A percentile compares a stretch with the other conserved stretches of the same genome.
These are phyloP conservation scores for Aspergillus texensis DNA, from an alignment of 2,329 filamentous ascomycete species.

Conservation along the genomic window DNA sequence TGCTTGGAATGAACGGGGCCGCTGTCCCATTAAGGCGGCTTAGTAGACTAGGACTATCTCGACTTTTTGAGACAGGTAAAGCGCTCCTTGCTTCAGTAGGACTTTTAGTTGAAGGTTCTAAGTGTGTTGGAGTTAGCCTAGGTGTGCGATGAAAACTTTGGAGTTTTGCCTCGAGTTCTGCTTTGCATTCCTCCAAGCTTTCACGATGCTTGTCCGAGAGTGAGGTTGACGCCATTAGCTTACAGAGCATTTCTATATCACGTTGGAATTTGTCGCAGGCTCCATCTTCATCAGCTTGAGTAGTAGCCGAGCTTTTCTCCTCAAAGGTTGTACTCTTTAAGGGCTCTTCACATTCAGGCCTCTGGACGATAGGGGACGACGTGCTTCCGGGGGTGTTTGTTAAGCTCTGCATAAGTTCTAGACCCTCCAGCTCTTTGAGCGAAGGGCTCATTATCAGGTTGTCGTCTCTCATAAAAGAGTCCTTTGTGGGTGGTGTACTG, in stretches of 20 bases:
- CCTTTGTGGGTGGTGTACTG: constrained; percentile 14
- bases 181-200: constrained; percentile 21
- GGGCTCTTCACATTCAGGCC: not conserved
- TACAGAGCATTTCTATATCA: constrained; percentile 25
- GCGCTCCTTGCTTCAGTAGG: not conserved
- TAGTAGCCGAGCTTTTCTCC: not conserved
- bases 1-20: not conserved
- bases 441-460: constrained; percentile 18
- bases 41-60: not conserved
- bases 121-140: not conserved
- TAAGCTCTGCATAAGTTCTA: constrained; percentile 21
- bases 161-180: constrained; percentile 19
- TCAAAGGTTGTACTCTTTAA: not conserved
- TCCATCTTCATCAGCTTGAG: not conserved
- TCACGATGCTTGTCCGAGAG: constrained; percentile 12
- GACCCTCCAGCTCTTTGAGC: constrained; percentile 23
- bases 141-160: not conserved
- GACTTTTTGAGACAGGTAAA: not conserved
- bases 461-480: not conserved
- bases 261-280: constrained; percentile 9
- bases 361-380: not conserved
- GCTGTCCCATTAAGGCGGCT: not conserved
- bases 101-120: not conserved
- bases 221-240: constrained; percentile 19
- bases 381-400: not conserved